A percentile compares a stretch with the other conserved stretches of the same genome.
These are phyloP conservation scores for Colletotrichum spinosum DNA, from an alignment of 2,329 filamentous ascomycete species.

Conservation along the genomic window DNA sequence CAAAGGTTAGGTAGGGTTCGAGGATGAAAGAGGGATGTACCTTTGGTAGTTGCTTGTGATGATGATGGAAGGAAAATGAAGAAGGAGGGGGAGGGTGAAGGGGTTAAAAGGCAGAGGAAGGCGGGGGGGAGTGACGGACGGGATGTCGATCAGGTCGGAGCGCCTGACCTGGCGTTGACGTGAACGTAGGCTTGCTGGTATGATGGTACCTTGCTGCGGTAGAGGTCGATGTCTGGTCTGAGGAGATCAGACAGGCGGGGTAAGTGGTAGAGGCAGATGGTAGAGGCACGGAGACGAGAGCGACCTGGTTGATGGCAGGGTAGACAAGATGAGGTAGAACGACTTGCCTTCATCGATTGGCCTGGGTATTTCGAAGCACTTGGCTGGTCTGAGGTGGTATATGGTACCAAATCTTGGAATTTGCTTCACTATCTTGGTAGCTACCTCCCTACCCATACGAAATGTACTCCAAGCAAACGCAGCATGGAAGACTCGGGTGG, in stretches of 20 bases:
- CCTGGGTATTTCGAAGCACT: too few species aligned
- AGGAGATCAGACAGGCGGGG: constrained; percentile 13
- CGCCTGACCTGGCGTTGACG: constrained; percentile 24
- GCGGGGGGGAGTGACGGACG: constrained; percentile 12
- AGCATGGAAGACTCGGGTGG: neutral
- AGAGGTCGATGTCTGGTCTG: constrained; percentile 1
- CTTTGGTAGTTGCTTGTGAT: constrained; percentile 27
- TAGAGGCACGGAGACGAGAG: too few species aligned
- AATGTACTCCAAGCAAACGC: too few species aligned
- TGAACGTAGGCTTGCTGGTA: neutral
- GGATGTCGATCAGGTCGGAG: constrained; percentile 27
- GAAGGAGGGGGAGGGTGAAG: constrained; percentile 30
- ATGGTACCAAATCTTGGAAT: too few species aligned
- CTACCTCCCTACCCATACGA: too few species aligned
- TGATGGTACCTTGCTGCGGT: too few species aligned
- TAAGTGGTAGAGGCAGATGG: neutral
- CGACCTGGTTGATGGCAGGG: too few species aligned
- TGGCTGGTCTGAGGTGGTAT: too few species aligned
- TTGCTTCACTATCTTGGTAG: too few species aligned
- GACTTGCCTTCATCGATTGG: too few species aligned
- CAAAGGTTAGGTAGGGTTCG: neutral
- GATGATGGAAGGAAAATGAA: constrained; percentile 13
- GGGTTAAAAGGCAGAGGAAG: constrained; percentile 30
- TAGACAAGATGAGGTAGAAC: too few species aligned
- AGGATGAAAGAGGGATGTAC: constrained; percentile 8